These are phyloP conservation scores for Cicer cuneatum DNA, from an alignment of 306 rosid species.

Conservation along the genomic window DNA sequence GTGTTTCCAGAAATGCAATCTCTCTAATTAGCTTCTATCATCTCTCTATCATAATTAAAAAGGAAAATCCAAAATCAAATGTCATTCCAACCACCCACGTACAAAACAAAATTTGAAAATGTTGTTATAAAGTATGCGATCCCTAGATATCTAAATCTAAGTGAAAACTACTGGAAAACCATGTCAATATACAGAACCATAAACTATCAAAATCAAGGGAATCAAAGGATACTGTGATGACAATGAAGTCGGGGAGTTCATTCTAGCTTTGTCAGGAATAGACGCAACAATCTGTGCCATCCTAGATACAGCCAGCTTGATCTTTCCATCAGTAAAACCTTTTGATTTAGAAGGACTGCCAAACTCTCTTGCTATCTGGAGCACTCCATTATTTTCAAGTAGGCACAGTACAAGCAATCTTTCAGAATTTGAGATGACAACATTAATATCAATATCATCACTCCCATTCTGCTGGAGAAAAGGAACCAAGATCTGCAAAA, in stretches of 20 bases:
- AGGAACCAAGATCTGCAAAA: conserved; percentile 80
- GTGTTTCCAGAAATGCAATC: no score
- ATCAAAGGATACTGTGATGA: conserved; percentile 85
- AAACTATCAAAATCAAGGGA: conserved; percentile 35
- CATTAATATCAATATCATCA: conserved; percentile 61
- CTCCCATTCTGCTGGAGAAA: conserved; percentile 60
- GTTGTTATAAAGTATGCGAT: no score
- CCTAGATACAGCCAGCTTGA: conserved; percentile 59
- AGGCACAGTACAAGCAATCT: conserved; percentile 80
- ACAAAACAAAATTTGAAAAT: no score
- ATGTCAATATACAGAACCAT: conserved; percentile 26
- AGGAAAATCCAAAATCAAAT: no score
- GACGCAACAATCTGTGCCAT: conserved; percentile 83
- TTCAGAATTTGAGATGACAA: conserved; percentile 69
- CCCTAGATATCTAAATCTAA: conserved; percentile 3
- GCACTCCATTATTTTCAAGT: conserved; percentile 82
- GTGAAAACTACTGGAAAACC: conserved; percentile 32
- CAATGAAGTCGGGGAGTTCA: conserved; percentile 62
- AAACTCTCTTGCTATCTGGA: conserved; percentile 81
- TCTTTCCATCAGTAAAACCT: conserved; percentile 43
- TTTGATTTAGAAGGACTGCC: conserved; percentile 48
- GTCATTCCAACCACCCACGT: no score
- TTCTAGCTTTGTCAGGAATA: conserved; percentile 90
- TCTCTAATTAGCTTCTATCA: no score
- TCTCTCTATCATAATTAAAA: no score